Percentiles rank a stretch among this genome's conserved stretches.
phyloP scores from a whole-genome alignment of 2,329 filamentous ascomycete genomes.

The Trichoderma sp. region DNA sequence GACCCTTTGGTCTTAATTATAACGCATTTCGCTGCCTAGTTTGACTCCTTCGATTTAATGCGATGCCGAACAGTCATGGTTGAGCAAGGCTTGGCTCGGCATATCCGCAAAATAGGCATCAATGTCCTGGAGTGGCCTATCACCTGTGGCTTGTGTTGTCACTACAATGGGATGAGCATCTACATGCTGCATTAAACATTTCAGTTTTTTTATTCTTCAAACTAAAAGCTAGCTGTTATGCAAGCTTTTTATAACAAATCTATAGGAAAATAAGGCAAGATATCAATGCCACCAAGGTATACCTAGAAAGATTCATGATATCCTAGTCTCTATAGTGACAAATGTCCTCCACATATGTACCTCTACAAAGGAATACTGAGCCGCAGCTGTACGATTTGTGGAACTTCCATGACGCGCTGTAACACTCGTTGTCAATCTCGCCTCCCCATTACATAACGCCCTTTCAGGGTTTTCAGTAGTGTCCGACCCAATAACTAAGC shows the following conservation, averaged over 20 bases:
- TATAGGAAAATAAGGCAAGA: no score
- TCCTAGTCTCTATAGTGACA: no score
- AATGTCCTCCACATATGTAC: no score
- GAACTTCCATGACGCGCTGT: neutral
- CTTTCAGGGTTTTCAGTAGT: neutral
- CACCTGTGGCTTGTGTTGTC: neutral
- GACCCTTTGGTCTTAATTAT: neutral
- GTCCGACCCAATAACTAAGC: neutral
- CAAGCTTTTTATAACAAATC: no score
- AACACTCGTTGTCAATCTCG: neutral
- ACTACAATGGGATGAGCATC: neutral
- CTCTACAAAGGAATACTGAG: neutral
- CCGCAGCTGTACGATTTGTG: neutral
- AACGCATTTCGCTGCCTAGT: neutral
- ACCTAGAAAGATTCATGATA: no score
- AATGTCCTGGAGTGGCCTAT: neutral
- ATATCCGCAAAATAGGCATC: neutral
- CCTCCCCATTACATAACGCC: neutral
- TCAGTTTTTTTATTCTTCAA: neutral
- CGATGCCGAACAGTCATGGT: neutral
- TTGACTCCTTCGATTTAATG: neutral
- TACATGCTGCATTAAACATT: no score
- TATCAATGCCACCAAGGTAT: no score
- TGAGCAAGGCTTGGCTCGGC: neutral
- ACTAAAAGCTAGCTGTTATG: no score